phyloP scores from a whole-genome alignment of 73 alveolate genomes.

The Stentor coeruleus region DNA sequence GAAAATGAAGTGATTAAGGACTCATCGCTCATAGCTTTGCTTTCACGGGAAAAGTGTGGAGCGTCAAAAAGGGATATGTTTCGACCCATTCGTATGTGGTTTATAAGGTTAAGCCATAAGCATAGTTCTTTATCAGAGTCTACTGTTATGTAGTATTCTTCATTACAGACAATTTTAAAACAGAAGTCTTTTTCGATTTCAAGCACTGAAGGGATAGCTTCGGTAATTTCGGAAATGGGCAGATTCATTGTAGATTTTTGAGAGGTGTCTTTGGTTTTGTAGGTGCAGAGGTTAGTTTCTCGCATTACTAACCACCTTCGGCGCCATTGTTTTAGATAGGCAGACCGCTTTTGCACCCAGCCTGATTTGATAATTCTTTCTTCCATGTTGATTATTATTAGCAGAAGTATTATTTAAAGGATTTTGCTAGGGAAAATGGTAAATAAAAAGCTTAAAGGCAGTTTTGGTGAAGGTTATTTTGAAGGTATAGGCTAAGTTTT shows the following conservation, averaged over 20 bases:
- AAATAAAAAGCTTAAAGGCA: too few species aligned
- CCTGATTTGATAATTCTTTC: conserved; percentile 18
- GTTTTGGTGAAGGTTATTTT: too few species aligned
- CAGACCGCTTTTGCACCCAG: conserved; percentile 27
- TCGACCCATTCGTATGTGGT: conserved; percentile 5
- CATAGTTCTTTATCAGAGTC: conserved; percentile 24
- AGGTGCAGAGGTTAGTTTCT: background rate
- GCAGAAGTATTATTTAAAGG: background rate
- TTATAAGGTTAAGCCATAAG: conserved; percentile 16
- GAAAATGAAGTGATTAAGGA: background rate
- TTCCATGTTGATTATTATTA: conserved; percentile 1
- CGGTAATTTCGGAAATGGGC: background rate
- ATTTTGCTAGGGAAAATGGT: too few species aligned
- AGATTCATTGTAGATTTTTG: conserved; percentile 10
- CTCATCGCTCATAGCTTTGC: conserved; percentile 6
- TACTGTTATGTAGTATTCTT: conserved; percentile 2
- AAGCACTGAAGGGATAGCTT: conserved; percentile 4
- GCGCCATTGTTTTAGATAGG: conserved; percentile 18
- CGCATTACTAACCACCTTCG: conserved; percentile 23
- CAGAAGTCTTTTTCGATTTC: conserved; percentile 6
- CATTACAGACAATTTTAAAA: background rate
- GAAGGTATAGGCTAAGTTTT: too few species aligned
- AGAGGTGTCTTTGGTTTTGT: background rate
- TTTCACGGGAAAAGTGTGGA: background rate
- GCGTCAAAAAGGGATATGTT: background rate